These are phyloP conservation scores for Ceratocystis cubensis DNA, from an alignment of 2,329 filamentous ascomycete species.

Conservation along the genomic window DNA sequence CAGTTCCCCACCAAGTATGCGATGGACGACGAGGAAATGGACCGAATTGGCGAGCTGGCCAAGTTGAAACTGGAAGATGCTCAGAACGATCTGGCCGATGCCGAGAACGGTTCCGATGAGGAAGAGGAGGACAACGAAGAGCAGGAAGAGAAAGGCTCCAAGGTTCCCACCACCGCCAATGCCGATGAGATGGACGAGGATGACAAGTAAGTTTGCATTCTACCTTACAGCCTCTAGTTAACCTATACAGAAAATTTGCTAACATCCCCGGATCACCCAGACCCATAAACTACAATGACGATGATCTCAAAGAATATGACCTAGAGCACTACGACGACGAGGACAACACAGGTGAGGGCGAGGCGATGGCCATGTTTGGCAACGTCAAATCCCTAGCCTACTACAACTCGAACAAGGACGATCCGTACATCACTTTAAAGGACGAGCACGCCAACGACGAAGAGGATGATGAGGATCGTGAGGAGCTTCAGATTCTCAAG, in stretches of 20 bases:
- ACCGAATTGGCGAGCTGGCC: slow-evolving; percentile 61
- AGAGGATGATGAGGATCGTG: slow-evolving; percentile 60
- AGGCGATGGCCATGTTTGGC: slow-evolving; percentile 82
- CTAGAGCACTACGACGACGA: slow-evolving; percentile 83
- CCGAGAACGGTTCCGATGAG: slow-evolving; percentile 24
- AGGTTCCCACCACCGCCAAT: slow-evolving; percentile 13
- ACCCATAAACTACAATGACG: slow-evolving; percentile 48
- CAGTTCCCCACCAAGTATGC: slow-evolving; percentile 64
- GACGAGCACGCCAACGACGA: slow-evolving; percentile 57
- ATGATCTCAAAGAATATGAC: slow-evolving; percentile 91
- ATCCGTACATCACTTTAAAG: slow-evolving; percentile 88
- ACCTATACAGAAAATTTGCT: slow-evolving; percentile 18
- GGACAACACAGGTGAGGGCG: slow-evolving; percentile 37
- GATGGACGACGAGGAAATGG: slow-evolving; percentile 62
- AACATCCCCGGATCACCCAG: slow-evolving; percentile 17
- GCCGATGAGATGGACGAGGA: slow-evolving; percentile 19
- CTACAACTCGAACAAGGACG: slow-evolving; percentile 85
- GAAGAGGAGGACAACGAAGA: slow-evolving; percentile 25
- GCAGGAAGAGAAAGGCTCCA: slow-evolving; percentile 26
- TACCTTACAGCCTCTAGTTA: neutral
- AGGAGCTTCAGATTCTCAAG: slow-evolving; percentile 84
- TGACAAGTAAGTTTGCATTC: slow-evolving; percentile 16
- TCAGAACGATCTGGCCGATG: slow-evolving; percentile 61
- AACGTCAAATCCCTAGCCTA: slow-evolving; percentile 90
- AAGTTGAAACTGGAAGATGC: slow-evolving; percentile 82